These are phyloP conservation scores for Solanum gandarillasii DNA, from an alignment of 257 asterid species.

Conservation along the genomic window DNA sequence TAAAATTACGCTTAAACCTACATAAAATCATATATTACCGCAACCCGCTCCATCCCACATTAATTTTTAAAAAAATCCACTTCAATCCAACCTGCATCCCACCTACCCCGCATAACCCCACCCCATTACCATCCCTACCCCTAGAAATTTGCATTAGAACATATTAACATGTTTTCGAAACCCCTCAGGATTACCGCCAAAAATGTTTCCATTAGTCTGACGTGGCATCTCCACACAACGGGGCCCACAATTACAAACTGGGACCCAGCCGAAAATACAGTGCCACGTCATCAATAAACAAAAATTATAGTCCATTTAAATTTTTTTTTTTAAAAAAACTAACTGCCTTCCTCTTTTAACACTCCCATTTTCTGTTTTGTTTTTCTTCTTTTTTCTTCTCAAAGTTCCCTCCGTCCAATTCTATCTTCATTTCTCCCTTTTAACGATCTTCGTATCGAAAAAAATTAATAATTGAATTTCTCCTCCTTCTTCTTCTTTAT, in stretches of 20 bases:
- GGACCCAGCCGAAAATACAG: neutral
- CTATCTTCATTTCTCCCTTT: neutral
- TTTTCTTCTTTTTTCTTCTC: neutral
- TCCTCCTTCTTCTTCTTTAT: neutral
- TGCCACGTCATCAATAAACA: neutral
- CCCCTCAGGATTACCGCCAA: neutral
- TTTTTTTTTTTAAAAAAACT: no score
- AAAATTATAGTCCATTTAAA: neutral
- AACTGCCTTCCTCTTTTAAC: neutral
- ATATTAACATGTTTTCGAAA: neutral
- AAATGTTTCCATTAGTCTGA: neutral
- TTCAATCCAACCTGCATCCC: no score
- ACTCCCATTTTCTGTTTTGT: neutral
- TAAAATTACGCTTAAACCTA: no score
- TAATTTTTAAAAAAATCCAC: no score
- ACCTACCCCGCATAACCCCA: no score
- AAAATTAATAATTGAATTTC: neutral
- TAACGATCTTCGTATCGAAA: neutral
- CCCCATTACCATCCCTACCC: no score
- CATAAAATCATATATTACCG: no score
- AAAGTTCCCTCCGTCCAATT: conserved; percentile 2
- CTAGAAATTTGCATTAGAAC: no score
- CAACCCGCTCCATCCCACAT: fast-evolving
- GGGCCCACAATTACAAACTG: neutral
- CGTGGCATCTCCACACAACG: neutral